Conservation (phyloP, 208 protist genomes). For the Crithidia expoeki region DNA sequence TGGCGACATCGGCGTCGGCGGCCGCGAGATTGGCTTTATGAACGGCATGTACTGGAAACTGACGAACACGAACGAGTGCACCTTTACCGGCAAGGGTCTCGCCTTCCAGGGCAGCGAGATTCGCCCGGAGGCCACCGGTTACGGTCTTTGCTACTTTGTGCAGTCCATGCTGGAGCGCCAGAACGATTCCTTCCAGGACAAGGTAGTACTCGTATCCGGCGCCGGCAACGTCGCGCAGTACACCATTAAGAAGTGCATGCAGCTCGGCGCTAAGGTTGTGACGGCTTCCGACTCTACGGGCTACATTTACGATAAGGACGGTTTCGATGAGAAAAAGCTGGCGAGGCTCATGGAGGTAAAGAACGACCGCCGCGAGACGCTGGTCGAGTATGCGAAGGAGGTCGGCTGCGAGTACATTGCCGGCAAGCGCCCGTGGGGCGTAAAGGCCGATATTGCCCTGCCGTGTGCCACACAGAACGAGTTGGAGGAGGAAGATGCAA, state of each 20-base stretch:
- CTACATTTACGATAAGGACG: slow-evolving; percentile 77
- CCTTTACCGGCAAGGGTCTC: slow-evolving; percentile 92
- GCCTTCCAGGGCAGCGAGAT: slow-evolving; percentile 92
- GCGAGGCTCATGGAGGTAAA: slow-evolving; percentile 74
- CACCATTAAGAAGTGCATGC: slow-evolving; percentile 77
- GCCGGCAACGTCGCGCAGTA: slow-evolving; percentile 94
- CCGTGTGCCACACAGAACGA: slow-evolving; percentile 96
- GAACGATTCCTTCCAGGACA: slow-evolving; percentile 64
- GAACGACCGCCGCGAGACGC: slow-evolving; percentile 52
- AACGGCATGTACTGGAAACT: slow-evolving; percentile 92
- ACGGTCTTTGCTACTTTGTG: slow-evolving; percentile 93
- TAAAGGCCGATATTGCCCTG: slow-evolving; percentile 78
- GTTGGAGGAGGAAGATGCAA: slow-evolving; percentile 79
- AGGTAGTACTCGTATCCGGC: slow-evolving; percentile 84
- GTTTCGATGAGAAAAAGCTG: slow-evolving; percentile 83
- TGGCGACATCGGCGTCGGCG: slow-evolving; percentile 95
- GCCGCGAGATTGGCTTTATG: slow-evolving; percentile 92
- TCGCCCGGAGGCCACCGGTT: slow-evolving; percentile 94
- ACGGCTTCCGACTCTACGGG: slow-evolving; percentile 87
- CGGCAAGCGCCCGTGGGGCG: slow-evolving; percentile 68
- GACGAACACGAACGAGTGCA: slow-evolving; percentile 77
- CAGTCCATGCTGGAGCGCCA: slow-evolving; percentile 75
- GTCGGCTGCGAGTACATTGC: slow-evolving; percentile 66
- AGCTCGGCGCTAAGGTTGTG: slow-evolving; percentile 87
- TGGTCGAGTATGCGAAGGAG: slow-evolving; percentile 73